These are phyloP conservation scores for Penicillium coprophilum DNA, from an alignment of 495 filamentous ascomycete genomes.

Conservation along the genomic window DNA sequence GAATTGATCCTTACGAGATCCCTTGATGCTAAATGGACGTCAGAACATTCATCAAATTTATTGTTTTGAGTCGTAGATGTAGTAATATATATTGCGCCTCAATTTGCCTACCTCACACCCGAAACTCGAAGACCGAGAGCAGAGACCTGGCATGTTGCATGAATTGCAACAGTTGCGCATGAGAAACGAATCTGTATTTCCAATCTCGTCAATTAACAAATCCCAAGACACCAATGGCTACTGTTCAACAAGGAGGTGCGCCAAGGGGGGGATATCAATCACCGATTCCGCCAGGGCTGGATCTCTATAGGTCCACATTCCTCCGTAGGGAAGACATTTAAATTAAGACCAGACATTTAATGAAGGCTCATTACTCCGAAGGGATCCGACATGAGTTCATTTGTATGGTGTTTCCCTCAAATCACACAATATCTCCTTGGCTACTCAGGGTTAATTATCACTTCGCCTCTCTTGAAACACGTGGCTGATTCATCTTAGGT, in stretches of 20 bases:
- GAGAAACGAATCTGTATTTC: neutral
- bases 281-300: neutral
- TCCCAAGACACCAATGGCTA: neutral
- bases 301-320: conserved; percentile 1
- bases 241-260: neutral
- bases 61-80: neutral
- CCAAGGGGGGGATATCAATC: neutral
- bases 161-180: neutral
- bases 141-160: too few relatives aligned
- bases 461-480: conserved; percentile 5
- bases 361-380: conserved; percentile 8
- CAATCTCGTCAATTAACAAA: neutral
- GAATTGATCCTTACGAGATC: neutral
- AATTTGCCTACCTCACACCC: neutral
- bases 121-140: neutral
- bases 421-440: neutral
- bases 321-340: conserved; percentile 6
- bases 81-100: neutral
- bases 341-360: neutral
- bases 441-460: neutral
- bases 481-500: conserved; percentile 5
- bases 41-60: neutral
- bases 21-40: neutral
- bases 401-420: neutral
- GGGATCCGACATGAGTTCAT: neutral